Base-by-base conservation (phyloP, 306 rosid species). In the Pterocarpus macrocarpus region DNA sequence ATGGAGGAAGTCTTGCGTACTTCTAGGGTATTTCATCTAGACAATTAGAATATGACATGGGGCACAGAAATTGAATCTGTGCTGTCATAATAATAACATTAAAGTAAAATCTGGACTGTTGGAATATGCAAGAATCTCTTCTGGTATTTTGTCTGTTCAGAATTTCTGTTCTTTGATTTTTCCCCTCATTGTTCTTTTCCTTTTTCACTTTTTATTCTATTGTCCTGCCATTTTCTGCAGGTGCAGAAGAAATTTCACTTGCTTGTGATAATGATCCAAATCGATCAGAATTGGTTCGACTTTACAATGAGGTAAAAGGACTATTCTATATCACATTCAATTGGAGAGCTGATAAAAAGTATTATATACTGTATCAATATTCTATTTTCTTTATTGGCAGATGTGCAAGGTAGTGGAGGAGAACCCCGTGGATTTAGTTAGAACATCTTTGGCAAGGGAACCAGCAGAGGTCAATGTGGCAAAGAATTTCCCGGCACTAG, bases 251-350 rank as follows among this genome's bases (percentile, higher is more conserved):
- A 85, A 84, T 85, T 82, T 82, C 88, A 14, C 83, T 83, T 70
- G 89, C 90, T 76, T 90, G 85, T 79, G 94, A 93, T 64, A 61
- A 81, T 33, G 86, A 91, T 78, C 84, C 90, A 12, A 91, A 89
- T 83, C 94, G 93, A 36, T 58, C 78, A 80, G 89, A 93, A 75
- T 76, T 96, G 82, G 86, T 84, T 83, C 92, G 81, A 17, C 93
- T 96, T 72, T 96, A 93, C 82, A 96, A 96, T 15, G 87, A 92
- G 94, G 99, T 93, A 87, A 70, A 12, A 71, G 43, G 64, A 58
- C 64, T 32, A 5, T 35, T 49, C 38, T 77, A 58, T 61, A n/a
- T 65, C 36, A 61, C 64, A 64, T 73, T 39, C 56, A 81, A 63
- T 49, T 30, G 56, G 5, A 47, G 44, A 39, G 63, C 30, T 68